Evolutionary conservation across 768 basidiomycete genomes (phyloP), one percentile per base, ranked within the genome.

Genomic region (Tricholoma matsutake): DNA sequence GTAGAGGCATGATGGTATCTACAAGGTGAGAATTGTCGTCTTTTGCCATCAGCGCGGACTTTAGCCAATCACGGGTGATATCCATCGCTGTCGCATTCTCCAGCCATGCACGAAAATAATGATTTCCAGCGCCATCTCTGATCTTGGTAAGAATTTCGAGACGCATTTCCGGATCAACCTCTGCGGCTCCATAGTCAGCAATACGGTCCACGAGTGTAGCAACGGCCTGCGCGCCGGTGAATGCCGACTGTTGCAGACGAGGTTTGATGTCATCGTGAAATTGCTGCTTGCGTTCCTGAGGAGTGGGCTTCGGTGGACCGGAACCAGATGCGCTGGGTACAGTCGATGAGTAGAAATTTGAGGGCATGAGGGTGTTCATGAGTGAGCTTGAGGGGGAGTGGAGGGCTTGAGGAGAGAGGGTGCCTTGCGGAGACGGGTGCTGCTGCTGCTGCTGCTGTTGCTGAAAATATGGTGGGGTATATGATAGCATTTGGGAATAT

Each of bases 21-120:
- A 83, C 81, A 60, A 87, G 71, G 9, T n/a, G 51, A 62, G 81
- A 75, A 58, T 70, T 76, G 59, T 87, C 86, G 59, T 71, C 77
- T 62, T 84, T 85, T 52, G 79, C 82, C 29, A 80, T 78, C 60
- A 85, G 83, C 22, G 83, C 89, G 1, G 87, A 79, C 75, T 87
- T 91, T 61, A 94, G 75, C 92, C 92, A 94, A 65, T 91, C 89
- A 54, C 89, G 82, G 45, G 89, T 84, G 35, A 93, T 81, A 61
- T 90, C 89, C 78, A 94, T 86, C 16, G 91, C 92, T 39, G 73
- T 72, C 47, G 69, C n/a, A 70, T 90, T 92, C 71, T 92, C 91
- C 14, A 85, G 82, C 91, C 92, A 94, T 4, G 91, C 91, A 45
- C 90, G 85, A 71, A 90, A 93, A 69, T 94, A 94, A 67, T 91